Evolutionary conservation across 192 early-diverging fungal species (phyloP).

Genomic region (Coemansia aciculifera): DNA sequence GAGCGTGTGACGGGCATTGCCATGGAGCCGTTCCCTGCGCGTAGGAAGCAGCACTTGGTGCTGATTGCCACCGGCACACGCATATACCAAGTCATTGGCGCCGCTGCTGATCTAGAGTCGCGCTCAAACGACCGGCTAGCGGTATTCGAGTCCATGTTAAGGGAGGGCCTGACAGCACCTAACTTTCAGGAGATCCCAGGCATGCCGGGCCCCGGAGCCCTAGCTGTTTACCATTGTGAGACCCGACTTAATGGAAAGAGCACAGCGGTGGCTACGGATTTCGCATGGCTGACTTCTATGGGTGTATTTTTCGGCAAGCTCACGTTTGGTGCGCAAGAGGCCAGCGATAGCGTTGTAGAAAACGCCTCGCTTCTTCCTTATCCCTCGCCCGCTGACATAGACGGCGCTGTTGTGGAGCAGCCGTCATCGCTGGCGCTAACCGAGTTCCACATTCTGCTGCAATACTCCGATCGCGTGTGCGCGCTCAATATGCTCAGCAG

Average conservation of each 20-base stretch:
- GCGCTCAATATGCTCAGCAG: constrained; percentile 80
- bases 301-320: constrained; percentile 88
- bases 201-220: constrained; percentile 40
- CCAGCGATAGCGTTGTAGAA: constrained; percentile 78
- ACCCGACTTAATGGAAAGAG: neutral
- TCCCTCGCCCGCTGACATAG: constrained; percentile 33
- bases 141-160: constrained; percentile 80
- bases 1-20: constrained; percentile 79
- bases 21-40: constrained; percentile 78
- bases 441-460: constrained; percentile 85
- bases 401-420: constrained; percentile 46
- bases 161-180: constrained; percentile 65
- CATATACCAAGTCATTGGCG: constrained; percentile 92
- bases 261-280: constrained; percentile 55
- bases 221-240: constrained; percentile 43
- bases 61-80: constrained; percentile 78
- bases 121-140: constrained; percentile 55
- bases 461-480: constrained; percentile 75
- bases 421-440: constrained; percentile 81
- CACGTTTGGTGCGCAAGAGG: constrained; percentile 69
- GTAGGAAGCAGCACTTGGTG: constrained; percentile 74
- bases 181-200: constrained; percentile 66
- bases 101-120: constrained; percentile 45
- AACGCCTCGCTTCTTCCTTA: constrained; percentile 84
- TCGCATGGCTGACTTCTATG: constrained; percentile 89